These are phyloP conservation scores for Austroboletus niveus DNA, from an alignment of 1,284 basidiomycete genomes.

Conservation along the genomic window DNA sequence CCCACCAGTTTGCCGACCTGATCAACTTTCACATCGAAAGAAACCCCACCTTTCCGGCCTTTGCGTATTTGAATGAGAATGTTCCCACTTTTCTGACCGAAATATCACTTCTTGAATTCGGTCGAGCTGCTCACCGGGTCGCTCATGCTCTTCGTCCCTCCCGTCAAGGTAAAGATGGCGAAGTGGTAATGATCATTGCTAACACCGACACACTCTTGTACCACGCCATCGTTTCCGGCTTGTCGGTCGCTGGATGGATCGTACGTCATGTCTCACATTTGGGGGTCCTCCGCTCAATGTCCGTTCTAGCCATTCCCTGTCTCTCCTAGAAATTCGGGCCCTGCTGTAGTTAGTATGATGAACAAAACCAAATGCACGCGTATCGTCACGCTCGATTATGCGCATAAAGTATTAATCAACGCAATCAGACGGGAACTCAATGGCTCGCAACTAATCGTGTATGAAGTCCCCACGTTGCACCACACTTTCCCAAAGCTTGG, in stretches of 20 bases:
- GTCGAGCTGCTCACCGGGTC: constrained; percentile 33
- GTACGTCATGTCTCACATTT: constrained; percentile 13
- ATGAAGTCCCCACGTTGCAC: constrained; percentile 33
- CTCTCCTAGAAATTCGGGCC: constrained; percentile 34
- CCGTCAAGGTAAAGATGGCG: constrained; percentile 23
- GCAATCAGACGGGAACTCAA: constrained; percentile 13
- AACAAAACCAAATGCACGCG: constrained; percentile 29
- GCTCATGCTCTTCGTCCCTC: constrained; percentile 30
- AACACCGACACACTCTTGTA: constrained; percentile 35
- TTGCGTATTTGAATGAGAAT: constrained; percentile 16
- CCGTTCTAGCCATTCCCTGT: constrained; percentile 33
- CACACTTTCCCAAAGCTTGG: constrained; percentile 36
- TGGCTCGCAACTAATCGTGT: constrained; percentile 7
- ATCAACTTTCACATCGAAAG: constrained; percentile 32
- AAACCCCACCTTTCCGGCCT: constrained; percentile 25
- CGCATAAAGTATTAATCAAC: constrained; percentile 28
- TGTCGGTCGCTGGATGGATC: constrained; percentile 32
- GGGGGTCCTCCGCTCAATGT: not conserved
- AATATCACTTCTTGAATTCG: constrained; percentile 31
- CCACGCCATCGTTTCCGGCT: constrained; percentile 29
- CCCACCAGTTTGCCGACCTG: constrained; percentile 23
- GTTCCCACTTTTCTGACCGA: constrained; percentile 8
- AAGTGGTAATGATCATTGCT: constrained; percentile 34
- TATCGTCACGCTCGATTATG: constrained; percentile 30
- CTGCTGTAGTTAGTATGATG: constrained; percentile 32